A percentile compares a stretch with the other conserved stretches of the same genome.
Evolutionary conservation across 352 stramenopile species (phyloP).

Genomic region (Globisporangium irregulare): DNA sequence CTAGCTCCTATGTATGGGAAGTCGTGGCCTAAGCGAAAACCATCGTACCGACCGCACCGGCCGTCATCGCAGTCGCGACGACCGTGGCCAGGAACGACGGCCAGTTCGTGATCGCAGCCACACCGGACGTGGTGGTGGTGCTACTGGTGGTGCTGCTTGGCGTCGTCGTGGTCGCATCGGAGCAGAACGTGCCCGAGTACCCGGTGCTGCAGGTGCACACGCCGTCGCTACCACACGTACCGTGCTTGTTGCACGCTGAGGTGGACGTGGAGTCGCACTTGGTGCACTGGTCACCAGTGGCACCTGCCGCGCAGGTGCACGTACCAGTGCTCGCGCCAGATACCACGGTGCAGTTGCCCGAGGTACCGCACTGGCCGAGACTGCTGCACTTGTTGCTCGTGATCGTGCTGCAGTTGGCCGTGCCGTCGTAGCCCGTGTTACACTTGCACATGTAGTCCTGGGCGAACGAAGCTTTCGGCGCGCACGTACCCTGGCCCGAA

Average conservation of each 20-base stretch:
- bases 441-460: slow-evolving; percentile 76
- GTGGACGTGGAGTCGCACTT: slow-evolving; percentile 44
- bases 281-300: slow-evolving; percentile 61
- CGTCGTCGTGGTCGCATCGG: slow-evolving; percentile 9
- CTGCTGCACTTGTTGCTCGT: slow-evolving; percentile 73
- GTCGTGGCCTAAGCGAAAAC: slow-evolving; percentile 28
- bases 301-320: slow-evolving; percentile 50
- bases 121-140: slow-evolving; percentile 5
- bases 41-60: slow-evolving; percentile 21
- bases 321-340: slow-evolving; percentile 27
- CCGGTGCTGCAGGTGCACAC: slow-evolving; percentile 50
- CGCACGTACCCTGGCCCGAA: slow-evolving; percentile 69
- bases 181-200: slow-evolving; percentile 70
- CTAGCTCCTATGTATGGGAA: too few relatives aligned
- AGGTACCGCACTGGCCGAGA: slow-evolving; percentile 59
- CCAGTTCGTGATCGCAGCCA: neutral
- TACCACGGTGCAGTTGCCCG: slow-evolving; percentile 44
- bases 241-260: slow-evolving; percentile 43
- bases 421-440: slow-evolving; percentile 63
- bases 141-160: neutral
- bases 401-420: slow-evolving; percentile 45
- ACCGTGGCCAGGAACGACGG: slow-evolving; percentile 18
- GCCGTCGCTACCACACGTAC: slow-evolving; percentile 40
- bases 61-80: slow-evolving; percentile 8
- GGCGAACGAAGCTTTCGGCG: slow-evolving; percentile 47